Evolutionary conservation across 2,329 filamentous ascomycete genomes (phyloP), one percentile per base, ranked within the genome.

Genomic region (Dactylellina sp.): DNA sequence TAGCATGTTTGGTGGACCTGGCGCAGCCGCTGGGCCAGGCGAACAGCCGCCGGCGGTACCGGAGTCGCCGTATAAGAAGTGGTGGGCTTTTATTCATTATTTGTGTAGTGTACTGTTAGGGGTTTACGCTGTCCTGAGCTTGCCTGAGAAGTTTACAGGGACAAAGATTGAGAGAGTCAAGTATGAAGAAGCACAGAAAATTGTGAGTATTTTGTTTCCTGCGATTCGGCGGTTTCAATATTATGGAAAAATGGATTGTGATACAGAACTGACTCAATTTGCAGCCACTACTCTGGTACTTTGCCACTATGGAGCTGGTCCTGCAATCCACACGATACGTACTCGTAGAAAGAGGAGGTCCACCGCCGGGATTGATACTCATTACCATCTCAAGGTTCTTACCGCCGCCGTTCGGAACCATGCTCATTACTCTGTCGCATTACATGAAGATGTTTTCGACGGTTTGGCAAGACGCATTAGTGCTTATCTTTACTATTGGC

Each of bases 291-390:
- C 93, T 94, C 81, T 92, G 89, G 83, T 85, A 91, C n/a, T 95
- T 94, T 79, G 89, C 90, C 4, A 92, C 91, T 0, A 89, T 87
- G 32, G 91, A 95, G 82, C 85, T 91, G 9, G 80, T 91, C 60
- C 83, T 94, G 75, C 87, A 94, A 76, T 89, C 88, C 0, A 88
- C 86, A 28, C 84, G 91, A 22, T 91, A 89, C 80, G 88, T 92
- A 77, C 79, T 92, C 57, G 49, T 74, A n/a, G 90, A 92, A 77
- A 87, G 86, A 71, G 77, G 81, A 16, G 80, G 83, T 40, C 80
- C 85, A 49, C 86, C 86, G 72, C 86, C 86, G 1, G 81, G 83
- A 24, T 89, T 90, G 1, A 85, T 91, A 66, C 77, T 92, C 75
- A 88, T 88, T 75, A 89, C 85, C 22, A 82, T 89, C 42, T 83